Evolutionary conservation across 345 rosid genomes (phyloP).

Genomic region (Streptanthus diversifolius): DNA sequence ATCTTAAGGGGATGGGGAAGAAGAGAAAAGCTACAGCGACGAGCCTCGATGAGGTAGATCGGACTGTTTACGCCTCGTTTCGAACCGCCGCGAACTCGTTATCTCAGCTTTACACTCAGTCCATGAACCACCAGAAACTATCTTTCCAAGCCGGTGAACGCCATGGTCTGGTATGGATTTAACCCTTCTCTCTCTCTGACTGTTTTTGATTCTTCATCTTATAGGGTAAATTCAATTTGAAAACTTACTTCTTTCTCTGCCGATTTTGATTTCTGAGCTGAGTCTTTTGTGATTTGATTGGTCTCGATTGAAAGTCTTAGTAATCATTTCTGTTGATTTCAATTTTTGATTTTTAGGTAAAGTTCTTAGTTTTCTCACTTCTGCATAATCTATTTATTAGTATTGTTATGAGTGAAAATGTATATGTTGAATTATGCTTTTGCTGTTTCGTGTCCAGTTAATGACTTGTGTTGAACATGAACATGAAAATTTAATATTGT

Average conservation of each 20-base stretch:
- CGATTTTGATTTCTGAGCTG: not conserved
- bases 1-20: constrained; percentile 59
- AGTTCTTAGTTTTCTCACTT: not conserved
- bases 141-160: constrained; percentile 80
- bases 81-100: constrained; percentile 87
- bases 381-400: not conserved
- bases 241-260: not conserved
- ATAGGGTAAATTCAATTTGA: not conserved
- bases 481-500: too few relatives aligned
- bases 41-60: constrained; percentile 96
- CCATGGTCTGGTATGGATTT: constrained; percentile 48
- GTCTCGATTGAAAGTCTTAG: not conserved
- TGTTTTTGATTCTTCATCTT: not conserved
- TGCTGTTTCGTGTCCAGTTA: not conserved
- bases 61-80: constrained; percentile 82
- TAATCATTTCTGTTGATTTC: not conserved
- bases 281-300: not conserved
- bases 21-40: constrained; percentile 83
- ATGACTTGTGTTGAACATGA: not conserved
- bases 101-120: constrained; percentile 81
- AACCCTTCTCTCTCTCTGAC: not conserved
- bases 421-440: not conserved
- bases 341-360: not conserved
- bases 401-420: not conserved
- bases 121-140: constrained; percentile 70